phyloP scores from a whole-genome alignment of 78 protist species.

The slime mould (Dictyostelium discoideum) region dicty_2.7 NC_007088.5:8263001-8263500 shows the following conservation, averaged over 20 bases:
- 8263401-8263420: slow-evolving; percentile 2
- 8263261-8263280: not conserved
- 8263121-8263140: slow-evolving; percentile 18
- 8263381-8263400: slow-evolving; percentile 25
- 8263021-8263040: too few relatives aligned
- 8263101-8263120: not conserved
- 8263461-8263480: too few relatives aligned
- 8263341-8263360: not conserved
- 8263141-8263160: too few relatives aligned
- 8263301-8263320: not conserved
- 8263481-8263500: too few relatives aligned
- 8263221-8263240: not conserved
- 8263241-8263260: not conserved
- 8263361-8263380: not conserved
- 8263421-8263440: not conserved
- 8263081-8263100: slow-evolving; percentile 27
- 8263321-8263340: not conserved
- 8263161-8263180: too few relatives aligned
- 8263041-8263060: not conserved
- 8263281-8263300: slow-evolving; percentile 48
- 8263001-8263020: too few relatives aligned
- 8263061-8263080: slow-evolving; percentile 45
- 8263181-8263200: not conserved
- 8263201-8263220: not conserved
- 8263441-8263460: too few relatives aligned